These are phyloP conservation scores for Rhizophlyctis rosea DNA, from an alignment of 192 early-diverging fungal species.

Conservation along the genomic window DNA sequence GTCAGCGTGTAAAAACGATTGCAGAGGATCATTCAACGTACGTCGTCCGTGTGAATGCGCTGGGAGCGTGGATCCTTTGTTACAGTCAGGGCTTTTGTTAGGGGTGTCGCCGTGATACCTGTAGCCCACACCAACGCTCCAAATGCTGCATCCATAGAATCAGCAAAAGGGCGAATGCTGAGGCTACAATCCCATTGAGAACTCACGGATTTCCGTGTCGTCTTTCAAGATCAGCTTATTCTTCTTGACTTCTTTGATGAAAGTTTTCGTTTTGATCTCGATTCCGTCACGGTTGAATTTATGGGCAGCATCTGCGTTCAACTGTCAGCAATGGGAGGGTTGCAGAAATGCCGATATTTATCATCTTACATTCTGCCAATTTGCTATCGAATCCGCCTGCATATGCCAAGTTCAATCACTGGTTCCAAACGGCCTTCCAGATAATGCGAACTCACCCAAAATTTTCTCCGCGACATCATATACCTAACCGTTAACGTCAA, in stretches of 20 bases:
- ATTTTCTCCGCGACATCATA: slow-evolving; percentile 80
- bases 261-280: slow-evolving; percentile 61
- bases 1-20: too few relatives aligned
- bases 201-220: slow-evolving; percentile 21
- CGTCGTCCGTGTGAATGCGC: neutral
- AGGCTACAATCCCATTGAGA: too few relatives aligned
- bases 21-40: neutral
- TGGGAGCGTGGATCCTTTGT: neutral
- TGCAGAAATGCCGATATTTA: neutral
- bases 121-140: slow-evolving; percentile 75
- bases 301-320: slow-evolving; percentile 51
- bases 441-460: slow-evolving; percentile 44
- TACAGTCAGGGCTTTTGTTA: neutral
- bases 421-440: too few relatives aligned
- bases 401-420: neutral
- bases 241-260: slow-evolving; percentile 57
- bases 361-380: slow-evolving; percentile 51
- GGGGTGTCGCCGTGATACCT: slow-evolving; percentile 47
- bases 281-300: slow-evolving; percentile 78
- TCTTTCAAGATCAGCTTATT: slow-evolving; percentile 29
- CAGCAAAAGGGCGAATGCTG: too few relatives aligned
- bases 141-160: slow-evolving; percentile 41
- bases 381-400: slow-evolving; percentile 66
- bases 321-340: neutral
- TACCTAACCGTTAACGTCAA: slow-evolving; percentile 27